Evolutionary conservation across 2,329 filamentous ascomycete genomes (phyloP).

Genomic region (Verticillium nonalfalfae): DNA sequence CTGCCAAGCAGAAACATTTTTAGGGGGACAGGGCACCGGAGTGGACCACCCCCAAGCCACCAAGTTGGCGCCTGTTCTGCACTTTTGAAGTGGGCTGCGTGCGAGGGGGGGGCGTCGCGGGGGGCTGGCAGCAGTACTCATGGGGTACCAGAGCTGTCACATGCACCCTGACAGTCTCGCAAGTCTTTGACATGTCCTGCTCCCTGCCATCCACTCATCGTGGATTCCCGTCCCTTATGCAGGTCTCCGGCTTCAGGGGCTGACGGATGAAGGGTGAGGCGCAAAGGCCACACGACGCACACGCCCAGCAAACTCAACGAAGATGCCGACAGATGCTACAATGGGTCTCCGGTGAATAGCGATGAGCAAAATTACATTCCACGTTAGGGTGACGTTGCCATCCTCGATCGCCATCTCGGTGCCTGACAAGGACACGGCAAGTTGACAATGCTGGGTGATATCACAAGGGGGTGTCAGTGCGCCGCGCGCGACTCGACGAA

Average conservation of each 20-base stretch:
- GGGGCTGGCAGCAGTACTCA: not conserved
- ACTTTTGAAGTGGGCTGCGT: not conserved
- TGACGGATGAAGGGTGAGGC: not conserved
- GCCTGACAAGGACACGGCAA: not conserved
- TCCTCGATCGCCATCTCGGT: not conserved
- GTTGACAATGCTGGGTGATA: not conserved
- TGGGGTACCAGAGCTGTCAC: not conserved
- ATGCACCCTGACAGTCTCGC: not conserved
- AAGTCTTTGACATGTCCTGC: not conserved
- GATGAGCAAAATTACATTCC: not conserved
- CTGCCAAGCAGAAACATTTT: not conserved
- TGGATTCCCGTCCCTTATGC: no score
- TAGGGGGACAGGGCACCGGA: not conserved
- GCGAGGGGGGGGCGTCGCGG: not conserved
- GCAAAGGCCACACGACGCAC: not conserved
- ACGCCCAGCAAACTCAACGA: not conserved
- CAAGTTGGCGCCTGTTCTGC: not conserved
- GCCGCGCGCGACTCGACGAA: not conserved
- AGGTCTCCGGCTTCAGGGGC: not conserved
- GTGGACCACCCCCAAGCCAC: not conserved
- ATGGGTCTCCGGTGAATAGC: not conserved
- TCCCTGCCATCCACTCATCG: not conserved
- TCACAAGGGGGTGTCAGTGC: not conserved
- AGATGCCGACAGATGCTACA: not conserved
- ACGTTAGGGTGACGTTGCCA: not conserved